A percentile compares a stretch with the other conserved stretches of the same genome.
phyloP scores from a whole-genome alignment of 116 monocot genomes.

The Thalassia testudinum region DNA sequence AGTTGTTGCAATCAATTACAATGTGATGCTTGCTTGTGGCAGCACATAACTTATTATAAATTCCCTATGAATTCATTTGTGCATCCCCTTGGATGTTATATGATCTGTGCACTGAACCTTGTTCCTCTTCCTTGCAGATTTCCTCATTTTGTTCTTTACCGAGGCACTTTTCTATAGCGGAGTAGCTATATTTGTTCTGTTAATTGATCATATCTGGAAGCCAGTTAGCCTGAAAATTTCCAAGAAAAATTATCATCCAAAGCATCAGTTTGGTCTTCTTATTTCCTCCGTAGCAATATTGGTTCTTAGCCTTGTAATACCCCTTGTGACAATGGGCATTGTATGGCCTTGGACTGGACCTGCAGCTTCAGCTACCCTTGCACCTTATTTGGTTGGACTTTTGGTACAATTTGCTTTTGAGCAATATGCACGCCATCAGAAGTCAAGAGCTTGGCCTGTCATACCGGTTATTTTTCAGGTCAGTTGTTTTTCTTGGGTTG shows the following conservation, averaged over 20 bases:
- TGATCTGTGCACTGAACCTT: no score
- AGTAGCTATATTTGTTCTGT: constrained; percentile 58
- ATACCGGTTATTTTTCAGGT: constrained; percentile 92
- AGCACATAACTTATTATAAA: no score
- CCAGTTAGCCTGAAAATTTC: constrained; percentile 15
- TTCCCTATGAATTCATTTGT: no score
- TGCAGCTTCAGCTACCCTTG: constrained; percentile 90
- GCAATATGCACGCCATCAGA: constrained; percentile 47
- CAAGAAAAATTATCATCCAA: constrained; percentile 16
- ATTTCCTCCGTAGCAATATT: constrained; percentile 59
- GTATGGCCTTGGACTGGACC: constrained; percentile 99
- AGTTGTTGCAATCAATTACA: no score
- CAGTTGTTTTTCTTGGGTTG: no score
- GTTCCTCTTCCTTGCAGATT: constrained; percentile 69
- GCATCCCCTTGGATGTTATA: no score
- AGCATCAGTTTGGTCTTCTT: constrained; percentile 32
- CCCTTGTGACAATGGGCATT: constrained; percentile 87
- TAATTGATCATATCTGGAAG: constrained; percentile 50
- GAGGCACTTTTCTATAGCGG: constrained; percentile 90
- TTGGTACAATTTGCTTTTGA: constrained; percentile 89
- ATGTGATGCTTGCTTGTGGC: no score
- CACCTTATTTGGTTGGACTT: constrained; percentile 83
- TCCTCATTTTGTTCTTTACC: constrained; percentile 86
- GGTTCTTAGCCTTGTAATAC: constrained; percentile 71
- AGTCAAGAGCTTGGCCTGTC: constrained; percentile 67